Evolutionary conservation across 2,329 filamentous ascomycete genomes (phyloP).

Genomic region (Cladophialophora exuberans): DNA sequence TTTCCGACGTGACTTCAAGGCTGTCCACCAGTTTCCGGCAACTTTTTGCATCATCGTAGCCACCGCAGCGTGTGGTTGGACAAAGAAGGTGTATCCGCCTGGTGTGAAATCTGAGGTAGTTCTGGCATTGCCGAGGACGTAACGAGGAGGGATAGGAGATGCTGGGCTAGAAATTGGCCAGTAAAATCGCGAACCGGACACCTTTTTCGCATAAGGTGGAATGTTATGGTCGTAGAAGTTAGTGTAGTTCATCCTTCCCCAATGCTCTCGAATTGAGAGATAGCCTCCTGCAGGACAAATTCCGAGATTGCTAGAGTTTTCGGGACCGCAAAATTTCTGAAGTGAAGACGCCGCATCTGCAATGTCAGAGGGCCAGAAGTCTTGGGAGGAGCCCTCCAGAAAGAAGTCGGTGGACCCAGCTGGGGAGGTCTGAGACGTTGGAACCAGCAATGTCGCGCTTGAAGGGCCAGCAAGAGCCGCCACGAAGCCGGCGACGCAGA

Average conservation of each 20-base stretch:
- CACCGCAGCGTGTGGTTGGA: constrained; percentile 13
- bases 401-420: constrained; percentile 7
- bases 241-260: constrained; percentile 11
- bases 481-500: constrained; percentile 9
- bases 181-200: constrained; percentile 15
- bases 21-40: constrained; percentile 13
- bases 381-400: constrained; percentile 8
- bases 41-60: constrained; percentile 9
- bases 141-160: constrained; percentile 10
- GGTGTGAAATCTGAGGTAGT: background rate
- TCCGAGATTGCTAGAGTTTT: constrained; percentile 1
- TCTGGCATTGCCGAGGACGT: constrained; percentile 8
- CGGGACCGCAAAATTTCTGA: constrained; percentile 1
- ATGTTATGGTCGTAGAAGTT: constrained; percentile 6
- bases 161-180: constrained; percentile 9
- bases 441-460: constrained; percentile 14
- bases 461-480: constrained; percentile 13
- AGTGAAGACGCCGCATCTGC: background rate
- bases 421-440: constrained; percentile 2
- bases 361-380: constrained; percentile 16
- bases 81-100: constrained; percentile 6
- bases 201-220: constrained; percentile 11
- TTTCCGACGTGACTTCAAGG: constrained; percentile 1
- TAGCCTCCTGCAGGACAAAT: constrained; percentile 17
- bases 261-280: constrained; percentile 13